A percentile compares a stretch with the other conserved stretches of the same genome.
phyloP scores from a whole-genome alignment of 2,329 filamentous ascomycete genomes.

The Thielaviopsis punctulata region DNA sequence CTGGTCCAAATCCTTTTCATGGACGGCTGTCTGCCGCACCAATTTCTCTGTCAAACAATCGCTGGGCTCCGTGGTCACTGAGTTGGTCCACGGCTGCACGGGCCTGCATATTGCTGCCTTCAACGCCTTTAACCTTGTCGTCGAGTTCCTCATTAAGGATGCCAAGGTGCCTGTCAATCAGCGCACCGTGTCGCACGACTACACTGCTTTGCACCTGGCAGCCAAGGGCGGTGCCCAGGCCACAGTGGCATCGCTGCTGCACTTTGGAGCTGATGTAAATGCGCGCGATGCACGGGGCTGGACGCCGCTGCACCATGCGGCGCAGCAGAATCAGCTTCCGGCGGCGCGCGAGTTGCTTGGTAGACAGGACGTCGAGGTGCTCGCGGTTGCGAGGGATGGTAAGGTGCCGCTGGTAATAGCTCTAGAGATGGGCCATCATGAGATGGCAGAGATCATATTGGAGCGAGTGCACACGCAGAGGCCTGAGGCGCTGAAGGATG shows the following conservation, averaged over 20 bases:
- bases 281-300: conserved; percentile 17
- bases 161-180: conserved; percentile 6
- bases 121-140: conserved; percentile 9
- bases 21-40: conserved; percentile 9
- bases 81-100: conserved; percentile 5
- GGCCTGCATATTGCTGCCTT: conserved; percentile 12
- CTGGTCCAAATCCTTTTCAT: conserved; percentile 6
- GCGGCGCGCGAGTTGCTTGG: not conserved
- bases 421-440: not conserved
- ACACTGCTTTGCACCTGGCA: conserved; percentile 10
- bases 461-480: not conserved
- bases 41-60: conserved; percentile 11
- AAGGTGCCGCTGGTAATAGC: not conserved
- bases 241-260: conserved; percentile 16
- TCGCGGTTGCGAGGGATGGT: not conserved
- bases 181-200: not conserved
- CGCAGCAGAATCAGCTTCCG: not conserved
- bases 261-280: conserved; percentile 17
- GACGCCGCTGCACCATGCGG: conserved; percentile 18
- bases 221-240: conserved; percentile 9
- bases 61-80: not conserved
- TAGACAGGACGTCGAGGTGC: not conserved
- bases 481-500: not conserved
- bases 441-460: not conserved
- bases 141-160: conserved; percentile 9